A percentile compares a stretch with the other conserved stretches of the same genome.
These are phyloP conservation scores for Sarocladium oryzae DNA, from an alignment of 2,329 filamentous ascomycete species.

Conservation along the genomic window DNA sequence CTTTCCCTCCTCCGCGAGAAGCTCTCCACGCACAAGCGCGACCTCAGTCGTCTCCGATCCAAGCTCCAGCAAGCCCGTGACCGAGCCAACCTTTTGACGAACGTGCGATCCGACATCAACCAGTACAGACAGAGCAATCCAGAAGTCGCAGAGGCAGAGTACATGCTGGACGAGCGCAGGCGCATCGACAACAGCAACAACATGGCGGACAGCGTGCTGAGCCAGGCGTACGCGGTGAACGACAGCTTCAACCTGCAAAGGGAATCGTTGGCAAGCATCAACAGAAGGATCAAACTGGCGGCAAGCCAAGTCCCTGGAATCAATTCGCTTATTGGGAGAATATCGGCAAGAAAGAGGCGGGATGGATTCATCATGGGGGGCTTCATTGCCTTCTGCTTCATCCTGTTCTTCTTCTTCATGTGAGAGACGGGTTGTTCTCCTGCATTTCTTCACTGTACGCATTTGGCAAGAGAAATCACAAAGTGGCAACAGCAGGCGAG, in stretches of 20 bases:
- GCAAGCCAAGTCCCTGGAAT: slow-evolving; percentile 90
- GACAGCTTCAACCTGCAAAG: slow-evolving; percentile 83
- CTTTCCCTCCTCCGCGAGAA: slow-evolving; percentile 87
- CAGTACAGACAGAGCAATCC: slow-evolving; percentile 80
- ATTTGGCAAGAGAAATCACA: background rate
- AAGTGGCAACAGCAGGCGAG: background rate
- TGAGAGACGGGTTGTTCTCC: slow-evolving; percentile 26
- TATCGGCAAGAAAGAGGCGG: slow-evolving; percentile 88
- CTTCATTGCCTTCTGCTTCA: slow-evolving; percentile 88
- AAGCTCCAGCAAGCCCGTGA: slow-evolving; percentile 73
- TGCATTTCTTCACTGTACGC: background rate
- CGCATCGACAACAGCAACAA: slow-evolving; percentile 85
- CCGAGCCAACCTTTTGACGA: slow-evolving; percentile 82
- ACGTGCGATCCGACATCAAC: slow-evolving; percentile 87
- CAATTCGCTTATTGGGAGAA: slow-evolving; percentile 84
- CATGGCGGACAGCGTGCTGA: slow-evolving; percentile 83
- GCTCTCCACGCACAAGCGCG: slow-evolving; percentile 76
- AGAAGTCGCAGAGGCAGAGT: slow-evolving; percentile 80
- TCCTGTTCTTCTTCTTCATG: slow-evolving; percentile 75
- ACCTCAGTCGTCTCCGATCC: slow-evolving; percentile 68
- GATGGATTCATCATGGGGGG: slow-evolving; percentile 89
- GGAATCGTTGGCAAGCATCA: slow-evolving; percentile 82
- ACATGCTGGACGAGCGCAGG: slow-evolving; percentile 87
- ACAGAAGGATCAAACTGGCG: slow-evolving; percentile 80
- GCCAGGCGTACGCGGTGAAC: slow-evolving; percentile 94